Evolutionary conservation across 176 grass and related monocot species (phyloP), one percentile per base, ranked within the genome.

Genomic region (Puya raimondii): DNA sequence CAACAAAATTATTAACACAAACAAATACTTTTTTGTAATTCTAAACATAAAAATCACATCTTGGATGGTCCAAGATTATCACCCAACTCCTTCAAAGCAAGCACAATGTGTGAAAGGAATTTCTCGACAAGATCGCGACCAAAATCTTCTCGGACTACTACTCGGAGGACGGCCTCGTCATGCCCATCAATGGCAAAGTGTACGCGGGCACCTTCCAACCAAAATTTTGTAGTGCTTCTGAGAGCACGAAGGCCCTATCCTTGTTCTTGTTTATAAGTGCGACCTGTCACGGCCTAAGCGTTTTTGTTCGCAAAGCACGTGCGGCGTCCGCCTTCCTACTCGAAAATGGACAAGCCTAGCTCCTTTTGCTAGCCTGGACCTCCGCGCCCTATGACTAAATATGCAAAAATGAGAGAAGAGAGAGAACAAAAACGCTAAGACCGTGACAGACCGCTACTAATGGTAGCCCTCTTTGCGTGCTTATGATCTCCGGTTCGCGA

Each of bases 131-230:
- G 61, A 64, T 77, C 26, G 8, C 83, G 82, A 14, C 85, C 80
- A 48, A 92, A 92, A 81, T 91, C 88, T 77, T 91, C 88, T 17
- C 85, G n/a, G 18, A 91, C 75, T 23, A 91, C 79, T 16, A 88
- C 76, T 16, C 85, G 88, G 68, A 85, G 92, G 26, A 96, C 88
- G 1, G 83, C 78, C 78, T 88, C 76, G 75, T 86, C 85, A 65
- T 96, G 74, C 51, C 87, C 72, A 66, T 86, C 52, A 2, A 83
- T 78, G 2, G 88, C 88, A 96, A 86, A 47, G 92, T 91, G 85
- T 96, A 96, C 20, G 91, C 0, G 87, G 87, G 87, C 50, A 96
- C 87, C 21, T 87, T 96, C 91, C 87, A 96, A 14, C 84, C 82
- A 63, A 79, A 91, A 51, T 88, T 77, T 1, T 85, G 77, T 13